Base-by-base conservation (phyloP, 1,284 basidiomycete species). In the Trichosporon coremiiforme region DNA sequence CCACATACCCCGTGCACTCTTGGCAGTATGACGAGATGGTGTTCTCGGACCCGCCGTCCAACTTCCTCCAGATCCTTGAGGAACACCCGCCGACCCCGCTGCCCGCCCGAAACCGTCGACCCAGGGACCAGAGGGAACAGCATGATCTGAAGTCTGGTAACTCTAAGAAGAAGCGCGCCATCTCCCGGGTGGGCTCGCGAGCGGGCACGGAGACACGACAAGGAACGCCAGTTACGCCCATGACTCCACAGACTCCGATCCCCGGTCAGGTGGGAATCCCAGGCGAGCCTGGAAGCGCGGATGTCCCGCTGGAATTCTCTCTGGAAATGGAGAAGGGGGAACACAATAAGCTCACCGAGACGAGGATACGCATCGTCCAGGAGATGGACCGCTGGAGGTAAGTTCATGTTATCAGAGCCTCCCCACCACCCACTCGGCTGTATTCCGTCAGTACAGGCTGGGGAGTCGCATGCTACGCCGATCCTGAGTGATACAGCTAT, bases 1-100 rank as follows among this genome's bases (percentile, higher is more conserved):
- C 62, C 15, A 77, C 75, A n/a, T 79, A 82, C 20, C 85, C 86
- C 0, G 92, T 98, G n/a, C 93, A 98, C 81, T 93, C 94, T 0
- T 99, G 97, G 96, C 95, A 98, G 79, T 99, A 99, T 84, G 97
- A 99, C 81, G 97, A 99, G 76, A 88, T 99, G 71, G 94, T 99
- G 64, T 99, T 99, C 84, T 89, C 90, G 75, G 96, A 99, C 78
- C 97, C 97, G 0, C 94, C 91, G 72, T 90, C 94, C 71, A 86
- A 90, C 33, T 96, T 99, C 84, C 88, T 98, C 76, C 89, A 90
- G 76, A 87, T 93, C 68, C 88, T 99, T 64, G 90, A 90, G 0
- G 86, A 87, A 4, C 88, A 96, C 78, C 90, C 94, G 0, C 95
- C 95, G 0, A 95, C 92, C 0, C 90, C 90, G 4, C 84, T 97